phyloP scores from a whole-genome alignment of 2,329 filamentous ascomycete species.

The Neurospora sp. region DNA sequence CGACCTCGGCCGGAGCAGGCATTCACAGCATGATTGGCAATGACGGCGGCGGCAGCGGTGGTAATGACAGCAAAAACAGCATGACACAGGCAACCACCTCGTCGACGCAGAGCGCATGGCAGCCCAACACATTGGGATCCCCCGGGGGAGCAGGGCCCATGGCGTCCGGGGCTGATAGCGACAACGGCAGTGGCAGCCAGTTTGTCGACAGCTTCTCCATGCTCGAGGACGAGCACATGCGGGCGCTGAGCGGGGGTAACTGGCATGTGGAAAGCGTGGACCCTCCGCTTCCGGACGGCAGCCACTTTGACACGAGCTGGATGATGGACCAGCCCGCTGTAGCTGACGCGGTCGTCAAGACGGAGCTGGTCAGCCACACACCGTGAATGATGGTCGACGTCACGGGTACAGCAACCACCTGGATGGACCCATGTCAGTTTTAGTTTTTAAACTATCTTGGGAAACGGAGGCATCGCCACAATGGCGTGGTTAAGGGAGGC shows the following conservation, averaged over 20 bases:
- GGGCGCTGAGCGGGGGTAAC: neutral
- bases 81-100: neutral
- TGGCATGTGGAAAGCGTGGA: neutral
- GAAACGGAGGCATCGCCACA: neutral
- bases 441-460: neutral
- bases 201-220: conserved; percentile 12
- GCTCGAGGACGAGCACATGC: conserved; percentile 13
- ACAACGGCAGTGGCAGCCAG: conserved; percentile 12
- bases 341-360: neutral
- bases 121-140: neutral
- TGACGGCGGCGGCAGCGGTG: neutral
- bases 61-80: neutral
- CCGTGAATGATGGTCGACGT: neutral
- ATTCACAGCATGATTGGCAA: neutral
- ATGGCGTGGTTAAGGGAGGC: neutral
- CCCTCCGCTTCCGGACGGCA: conserved; percentile 10
- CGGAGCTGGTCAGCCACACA: neutral
- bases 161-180: neutral
- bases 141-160: neutral
- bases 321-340: conserved; percentile 6
- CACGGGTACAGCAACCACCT: neutral
- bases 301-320: conserved; percentile 19
- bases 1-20: neutral
- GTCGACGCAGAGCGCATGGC: neutral
- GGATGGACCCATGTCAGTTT: neutral